Evolutionary conservation across 345 rosid species (phyloP).

Genomic region (Dipteronia dyeriana): DNA sequence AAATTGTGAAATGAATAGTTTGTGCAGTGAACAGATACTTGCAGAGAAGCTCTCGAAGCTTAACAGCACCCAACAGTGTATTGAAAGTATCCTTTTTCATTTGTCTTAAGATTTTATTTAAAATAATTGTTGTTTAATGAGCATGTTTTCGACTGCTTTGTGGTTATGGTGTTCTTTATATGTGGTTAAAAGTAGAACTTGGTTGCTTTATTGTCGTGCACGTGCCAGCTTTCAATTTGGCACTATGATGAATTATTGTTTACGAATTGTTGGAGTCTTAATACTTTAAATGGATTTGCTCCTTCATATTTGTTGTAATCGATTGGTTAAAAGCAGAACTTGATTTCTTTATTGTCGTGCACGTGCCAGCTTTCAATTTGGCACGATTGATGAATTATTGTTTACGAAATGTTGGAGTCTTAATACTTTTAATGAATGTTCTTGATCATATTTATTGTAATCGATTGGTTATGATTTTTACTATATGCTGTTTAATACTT

Average conservation of each 20-base stretch:
- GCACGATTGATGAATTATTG: neutral
- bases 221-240: neutral
- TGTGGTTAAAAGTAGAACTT: neutral
- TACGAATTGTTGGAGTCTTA: neutral
- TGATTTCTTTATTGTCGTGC: neutral
- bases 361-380: neutral
- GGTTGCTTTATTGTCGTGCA: neutral
- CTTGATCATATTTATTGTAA: neutral
- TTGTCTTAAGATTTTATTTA: neutral
- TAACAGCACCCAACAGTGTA: slow-evolving; percentile 93
- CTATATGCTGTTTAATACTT: neutral
- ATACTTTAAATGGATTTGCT: neutral
- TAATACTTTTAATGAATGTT: neutral
- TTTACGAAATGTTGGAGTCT: neutral
- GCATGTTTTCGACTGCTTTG: neutral
- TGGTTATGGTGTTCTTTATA: neutral
- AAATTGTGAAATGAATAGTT: slow-evolving; percentile 77
- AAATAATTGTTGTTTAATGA: neutral
- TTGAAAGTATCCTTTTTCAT: slow-evolving; percentile 79
- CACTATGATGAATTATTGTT: neutral
- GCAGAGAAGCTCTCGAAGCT: slow-evolving; percentile 97
- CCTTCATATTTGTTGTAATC: neutral
- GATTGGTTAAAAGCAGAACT: neutral
- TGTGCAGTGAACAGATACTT: slow-evolving; percentile 88
- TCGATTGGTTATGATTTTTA: neutral